phyloP scores from a whole-genome alignment of 768 basidiomycete species.

The Suillus cothurnatus region DNA sequence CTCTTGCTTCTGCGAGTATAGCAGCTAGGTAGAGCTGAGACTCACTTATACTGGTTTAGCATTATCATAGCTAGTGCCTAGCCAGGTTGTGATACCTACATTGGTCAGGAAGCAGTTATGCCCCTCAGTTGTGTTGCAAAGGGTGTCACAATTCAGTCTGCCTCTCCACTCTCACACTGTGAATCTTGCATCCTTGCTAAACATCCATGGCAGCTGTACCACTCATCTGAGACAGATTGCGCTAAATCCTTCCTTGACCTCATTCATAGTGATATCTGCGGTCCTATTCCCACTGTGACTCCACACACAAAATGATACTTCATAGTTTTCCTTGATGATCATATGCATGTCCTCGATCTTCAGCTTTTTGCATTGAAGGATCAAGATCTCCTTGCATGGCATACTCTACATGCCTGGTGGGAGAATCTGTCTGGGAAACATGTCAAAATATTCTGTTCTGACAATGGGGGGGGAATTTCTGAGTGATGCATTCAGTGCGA shows the following conservation, averaged over 20 bases:
- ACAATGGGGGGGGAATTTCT: neutral
- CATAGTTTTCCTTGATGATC: slow-evolving; percentile 15
- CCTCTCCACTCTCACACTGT: no score
- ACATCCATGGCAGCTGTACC: neutral
- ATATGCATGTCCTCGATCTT: slow-evolving; percentile 15
- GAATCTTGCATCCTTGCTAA: neutral
- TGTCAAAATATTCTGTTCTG: neutral
- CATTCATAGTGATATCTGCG: no score
- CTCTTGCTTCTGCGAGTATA: no score
- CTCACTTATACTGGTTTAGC: no score
- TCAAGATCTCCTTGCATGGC: no score
- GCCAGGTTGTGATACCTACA: no score
- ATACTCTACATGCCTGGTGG: neutral
- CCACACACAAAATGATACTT: slow-evolving; percentile 16
- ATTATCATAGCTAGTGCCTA: no score
- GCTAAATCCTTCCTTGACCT: neutral
- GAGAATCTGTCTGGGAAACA: neutral
- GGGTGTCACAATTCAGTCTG: no score
- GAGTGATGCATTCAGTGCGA: rapidly evolving
- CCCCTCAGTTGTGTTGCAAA: no score
- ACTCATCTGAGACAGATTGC: neutral
- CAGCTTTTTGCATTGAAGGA: neutral
- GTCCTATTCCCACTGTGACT: neutral
- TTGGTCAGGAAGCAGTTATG: no score
- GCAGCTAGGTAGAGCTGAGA: no score